phyloP scores from a whole-genome alignment of 768 basidiomycete species.

The Lentinula boryana region DNA sequence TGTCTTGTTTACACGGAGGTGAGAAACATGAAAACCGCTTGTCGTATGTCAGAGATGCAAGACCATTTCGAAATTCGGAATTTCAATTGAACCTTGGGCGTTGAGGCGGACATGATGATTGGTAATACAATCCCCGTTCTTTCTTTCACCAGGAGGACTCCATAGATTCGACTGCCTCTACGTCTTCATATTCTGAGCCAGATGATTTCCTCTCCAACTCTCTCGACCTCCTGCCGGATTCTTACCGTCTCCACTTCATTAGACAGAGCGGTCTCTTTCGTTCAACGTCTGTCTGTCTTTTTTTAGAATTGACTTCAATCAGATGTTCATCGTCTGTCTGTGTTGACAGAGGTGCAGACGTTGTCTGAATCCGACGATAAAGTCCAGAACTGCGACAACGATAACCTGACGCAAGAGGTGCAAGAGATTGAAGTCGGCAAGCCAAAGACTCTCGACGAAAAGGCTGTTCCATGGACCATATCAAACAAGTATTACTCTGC shows the following conservation, averaged over 20 bases:
- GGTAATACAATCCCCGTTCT: too few relatives aligned
- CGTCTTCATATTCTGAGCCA: not conserved
- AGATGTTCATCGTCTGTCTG: constrained; percentile 7
- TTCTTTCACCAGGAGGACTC: too few relatives aligned
- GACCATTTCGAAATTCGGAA: too few relatives aligned
- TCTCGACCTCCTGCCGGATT: constrained; percentile 25
- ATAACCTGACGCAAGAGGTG: not conserved
- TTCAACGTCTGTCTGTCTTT: constrained; percentile 21
- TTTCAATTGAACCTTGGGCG: too few relatives aligned
- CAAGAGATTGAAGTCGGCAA: not conserved
- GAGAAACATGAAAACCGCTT: too few relatives aligned
- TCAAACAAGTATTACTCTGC: constrained; percentile 80
- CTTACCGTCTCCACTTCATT: constrained; percentile 24
- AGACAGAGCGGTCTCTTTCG: constrained; percentile 20
- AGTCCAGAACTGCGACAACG: constrained; percentile 4
- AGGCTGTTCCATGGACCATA: constrained; percentile 65
- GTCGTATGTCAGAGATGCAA: too few relatives aligned
- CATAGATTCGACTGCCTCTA: not conserved
- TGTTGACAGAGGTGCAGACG: constrained; percentile 7
- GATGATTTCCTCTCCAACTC: not conserved
- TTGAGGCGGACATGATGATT: too few relatives aligned
- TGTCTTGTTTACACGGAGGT: too few relatives aligned
- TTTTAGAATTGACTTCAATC: not conserved
- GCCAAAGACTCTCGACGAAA: constrained; percentile 12
- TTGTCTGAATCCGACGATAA: not conserved